Evolutionary conservation across 352 stramenopile species (phyloP).

Genomic region (Phytophthora pistaciae): DNA sequence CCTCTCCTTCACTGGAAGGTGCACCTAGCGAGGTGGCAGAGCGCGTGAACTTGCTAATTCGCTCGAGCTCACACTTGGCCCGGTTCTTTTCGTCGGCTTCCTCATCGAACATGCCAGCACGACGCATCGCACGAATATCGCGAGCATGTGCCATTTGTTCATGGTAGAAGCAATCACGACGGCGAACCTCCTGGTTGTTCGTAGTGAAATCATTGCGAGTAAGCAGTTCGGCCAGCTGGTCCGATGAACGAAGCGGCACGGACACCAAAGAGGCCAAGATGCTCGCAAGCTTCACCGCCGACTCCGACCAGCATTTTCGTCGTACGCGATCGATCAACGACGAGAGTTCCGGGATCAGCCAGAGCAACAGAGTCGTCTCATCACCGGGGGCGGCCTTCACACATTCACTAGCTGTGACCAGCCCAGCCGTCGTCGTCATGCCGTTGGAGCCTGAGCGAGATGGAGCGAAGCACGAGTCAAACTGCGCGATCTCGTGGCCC

Average conservation of each 20-base stretch:
- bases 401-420: slow-evolving; percentile 65
- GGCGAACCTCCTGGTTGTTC: slow-evolving; percentile 82
- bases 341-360: slow-evolving; percentile 80
- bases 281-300: slow-evolving; percentile 70
- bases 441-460: slow-evolving; percentile 54
- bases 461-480: slow-evolving; percentile 79
- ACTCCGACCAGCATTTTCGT: slow-evolving; percentile 76
- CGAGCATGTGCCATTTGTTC: slow-evolving; percentile 84
- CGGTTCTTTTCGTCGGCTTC: slow-evolving; percentile 74
- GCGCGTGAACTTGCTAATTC: slow-evolving; percentile 73
- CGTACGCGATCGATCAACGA: slow-evolving; percentile 72
- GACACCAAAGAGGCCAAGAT: slow-evolving; percentile 73
- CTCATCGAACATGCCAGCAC: slow-evolving; percentile 58
- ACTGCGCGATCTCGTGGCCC: slow-evolving; percentile 73
- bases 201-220: slow-evolving; percentile 64
- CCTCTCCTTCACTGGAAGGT: slow-evolving; percentile 44
- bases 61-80: slow-evolving; percentile 69
- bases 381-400: slow-evolving; percentile 76
- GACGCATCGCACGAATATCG: slow-evolving; percentile 73
- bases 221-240: slow-evolving; percentile 67
- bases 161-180: slow-evolving; percentile 85
- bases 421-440: slow-evolving; percentile 43
- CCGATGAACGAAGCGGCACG: slow-evolving; percentile 70
- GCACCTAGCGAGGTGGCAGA: slow-evolving; percentile 36
- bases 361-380: slow-evolving; percentile 80